These are phyloP conservation scores for Penicillium dipodomyicola DNA, from an alignment of 495 filamentous ascomycete species.

Conservation along the genomic window DNA sequence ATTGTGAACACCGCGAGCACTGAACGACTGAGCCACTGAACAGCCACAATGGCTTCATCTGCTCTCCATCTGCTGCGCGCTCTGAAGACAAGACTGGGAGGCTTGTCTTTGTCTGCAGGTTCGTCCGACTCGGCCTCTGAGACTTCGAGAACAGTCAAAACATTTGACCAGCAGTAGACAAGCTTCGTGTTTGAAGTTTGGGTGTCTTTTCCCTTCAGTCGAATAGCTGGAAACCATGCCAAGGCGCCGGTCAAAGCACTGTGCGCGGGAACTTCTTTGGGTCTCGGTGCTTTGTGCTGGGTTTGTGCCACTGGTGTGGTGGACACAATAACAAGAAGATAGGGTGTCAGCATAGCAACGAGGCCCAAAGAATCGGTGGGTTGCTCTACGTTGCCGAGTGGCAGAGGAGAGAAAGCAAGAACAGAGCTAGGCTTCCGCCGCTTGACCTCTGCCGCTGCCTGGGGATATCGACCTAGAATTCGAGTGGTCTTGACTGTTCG, in stretches of 20 bases:
- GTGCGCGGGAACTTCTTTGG: constrained; percentile 86
- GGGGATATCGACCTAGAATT: constrained; percentile 88
- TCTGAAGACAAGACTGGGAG: constrained; percentile 73
- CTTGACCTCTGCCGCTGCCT: constrained; percentile 54
- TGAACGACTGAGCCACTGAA: constrained; percentile 95
- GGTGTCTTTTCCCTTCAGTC: constrained; percentile 70
- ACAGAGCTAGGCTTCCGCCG: constrained; percentile 92
- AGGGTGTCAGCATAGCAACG: constrained; percentile 94
- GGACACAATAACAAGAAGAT: constrained; percentile 92
- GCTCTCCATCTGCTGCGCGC: constrained; percentile 87
- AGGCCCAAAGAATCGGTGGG: constrained; percentile 84
- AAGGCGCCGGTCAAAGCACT: constrained; percentile 89
- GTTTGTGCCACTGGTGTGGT: constrained; percentile 95
- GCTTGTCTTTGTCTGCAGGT: constrained; percentile 61
- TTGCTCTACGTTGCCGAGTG: constrained; percentile 87
- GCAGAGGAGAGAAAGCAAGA: constrained; percentile 84
- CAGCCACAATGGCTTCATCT: constrained; percentile 92
- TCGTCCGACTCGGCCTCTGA: constrained; percentile 65
- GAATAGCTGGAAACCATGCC: constrained; percentile 96
- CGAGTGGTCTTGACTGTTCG: constrained; percentile 85
- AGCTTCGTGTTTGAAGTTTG: constrained; percentile 62
- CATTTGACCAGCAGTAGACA: constrained; percentile 98
- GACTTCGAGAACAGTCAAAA: constrained; percentile 87
- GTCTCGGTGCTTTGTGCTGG: constrained; percentile 85
- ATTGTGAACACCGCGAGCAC: constrained; percentile 89